Evolutionary conservation across 1,284 basidiomycete genomes (phyloP).

Genomic region (Ganoderma multipileum): DNA sequence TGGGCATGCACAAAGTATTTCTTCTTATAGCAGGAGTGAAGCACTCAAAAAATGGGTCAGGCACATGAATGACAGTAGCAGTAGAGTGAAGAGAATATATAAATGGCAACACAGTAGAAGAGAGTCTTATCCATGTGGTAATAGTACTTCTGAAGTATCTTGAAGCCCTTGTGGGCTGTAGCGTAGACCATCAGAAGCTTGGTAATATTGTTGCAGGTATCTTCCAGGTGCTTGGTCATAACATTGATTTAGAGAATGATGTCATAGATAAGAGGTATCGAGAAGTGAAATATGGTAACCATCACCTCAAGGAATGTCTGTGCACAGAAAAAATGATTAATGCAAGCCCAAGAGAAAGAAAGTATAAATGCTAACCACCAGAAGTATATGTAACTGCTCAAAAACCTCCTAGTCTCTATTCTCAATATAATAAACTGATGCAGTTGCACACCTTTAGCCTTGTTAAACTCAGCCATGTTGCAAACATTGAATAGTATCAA

Average conservation of each 20-base stretch:
- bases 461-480: slow-evolving; percentile 11
- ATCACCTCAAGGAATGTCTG: background rate
- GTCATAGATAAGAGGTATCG: slow-evolving; percentile 6
- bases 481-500: slow-evolving; percentile 19
- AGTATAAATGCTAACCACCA: background rate
- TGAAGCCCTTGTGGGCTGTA: slow-evolving; percentile 33
- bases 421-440: slow-evolving; percentile 17
- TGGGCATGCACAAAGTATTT: background rate
- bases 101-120: slow-evolving; percentile 21
- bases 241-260: slow-evolving; percentile 41
- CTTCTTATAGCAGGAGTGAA: background rate
- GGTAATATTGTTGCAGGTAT: slow-evolving; percentile 15
- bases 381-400: slow-evolving; percentile 14
- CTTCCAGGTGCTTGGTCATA: no score
- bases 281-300: slow-evolving; percentile 29
- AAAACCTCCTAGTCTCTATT: slow-evolving; percentile 29
- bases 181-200: slow-evolving; percentile 23
- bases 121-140: slow-evolving; percentile 35
- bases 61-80: background rate
- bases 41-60: background rate
- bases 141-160: slow-evolving; percentile 41
- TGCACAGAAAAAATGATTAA: no score
- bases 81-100: background rate
- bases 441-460: slow-evolving; percentile 3
- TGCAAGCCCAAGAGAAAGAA: background rate